Evolutionary conservation across 73 alveolate species (phyloP), one percentile per base, ranked within the genome.

Genomic region (Uronychia setigera): DNA sequence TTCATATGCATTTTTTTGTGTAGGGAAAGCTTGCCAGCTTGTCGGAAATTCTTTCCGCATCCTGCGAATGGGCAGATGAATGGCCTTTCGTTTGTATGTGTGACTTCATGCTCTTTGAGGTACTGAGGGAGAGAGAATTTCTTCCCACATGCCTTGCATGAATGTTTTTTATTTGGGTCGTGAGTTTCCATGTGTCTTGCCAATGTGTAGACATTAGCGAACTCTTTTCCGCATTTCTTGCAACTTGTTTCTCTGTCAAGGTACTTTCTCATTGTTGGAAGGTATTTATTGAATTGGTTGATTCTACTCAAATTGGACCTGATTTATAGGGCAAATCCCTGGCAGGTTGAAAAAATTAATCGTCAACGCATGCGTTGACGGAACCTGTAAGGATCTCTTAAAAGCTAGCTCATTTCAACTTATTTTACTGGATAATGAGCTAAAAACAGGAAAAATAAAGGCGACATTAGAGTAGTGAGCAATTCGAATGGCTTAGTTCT

Each of bases 21-120:
- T 60, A 84, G 81, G 1, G 95, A 89, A 28, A 89, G 92, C 88
- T 89, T 89, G 31, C 95, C 95, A 29, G 95, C 92, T 84, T 89
- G 88, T 60, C 95, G 78, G 87, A 89, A 89, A 30, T 86, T 86
- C 79, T 84, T 79, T 14, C 76, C 80, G 83, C 95, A 89, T n/a
- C 95, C 95, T 29, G 83, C 86, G 77, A 59, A 67, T 29, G 90
- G 82, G 86, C 95, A 89, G 57, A 58, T 60, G 86, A 84, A 89
- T 0, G 95, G 95, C 77, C 81, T 77, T 59, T 89, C 86, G n/a
- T 87, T 84, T 32, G 95, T 84, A 80, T 89, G 95, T 9, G 84
- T 87, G 81, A 77, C 83, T 29, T 79, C 79, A 80, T 89, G 95
- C 85, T 89, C 95, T 57, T 89, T 89, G 67, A 89, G 76, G 92